These are phyloP conservation scores for Rhizophagus prolifer DNA, from an alignment of 192 early-diverging fungal genomes.

Conservation along the genomic window DNA sequence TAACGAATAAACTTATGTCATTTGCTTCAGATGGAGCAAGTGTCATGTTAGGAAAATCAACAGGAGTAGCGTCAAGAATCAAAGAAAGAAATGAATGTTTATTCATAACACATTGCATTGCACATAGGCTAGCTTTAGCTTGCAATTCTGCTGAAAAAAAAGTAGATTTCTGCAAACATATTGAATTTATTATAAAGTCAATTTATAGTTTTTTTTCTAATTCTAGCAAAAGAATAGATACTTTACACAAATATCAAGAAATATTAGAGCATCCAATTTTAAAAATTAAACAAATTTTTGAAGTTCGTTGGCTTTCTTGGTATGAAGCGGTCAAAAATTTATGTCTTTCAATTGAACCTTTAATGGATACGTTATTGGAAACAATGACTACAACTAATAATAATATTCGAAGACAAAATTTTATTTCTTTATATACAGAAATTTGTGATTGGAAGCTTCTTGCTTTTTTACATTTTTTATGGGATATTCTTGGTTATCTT, in stretches of 20 bases:
- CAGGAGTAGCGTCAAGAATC: conserved; percentile 1
- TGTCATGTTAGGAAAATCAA: not conserved
- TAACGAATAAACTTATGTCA: not conserved
- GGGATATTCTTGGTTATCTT: not conserved
- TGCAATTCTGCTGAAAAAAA: not conserved
- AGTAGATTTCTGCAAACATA: not conserved
- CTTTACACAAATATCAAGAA: not conserved
- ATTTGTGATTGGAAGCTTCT: not conserved
- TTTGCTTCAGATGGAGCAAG: too few relatives aligned
- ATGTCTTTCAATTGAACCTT: not conserved
- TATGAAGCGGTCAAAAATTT: not conserved
- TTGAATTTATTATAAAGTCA: not conserved
- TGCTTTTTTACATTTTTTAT: not conserved
- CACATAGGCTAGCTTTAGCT: not conserved
- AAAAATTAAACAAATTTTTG: not conserved
- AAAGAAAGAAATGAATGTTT: not conserved
- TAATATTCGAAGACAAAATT: not conserved
- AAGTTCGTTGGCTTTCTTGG: not conserved
- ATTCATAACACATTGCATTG: conserved; percentile 5
- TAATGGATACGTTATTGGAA: not conserved
- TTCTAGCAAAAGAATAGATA: not conserved
- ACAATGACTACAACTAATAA: not conserved
- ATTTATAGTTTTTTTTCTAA: not conserved
- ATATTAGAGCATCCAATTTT: not conserved
- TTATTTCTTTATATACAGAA: too few relatives aligned